Evolutionary conservation across 208 protist genomes (phyloP), one percentile per base, ranked within the genome.

Genomic region (Tritrichomonas musculus): DNA sequence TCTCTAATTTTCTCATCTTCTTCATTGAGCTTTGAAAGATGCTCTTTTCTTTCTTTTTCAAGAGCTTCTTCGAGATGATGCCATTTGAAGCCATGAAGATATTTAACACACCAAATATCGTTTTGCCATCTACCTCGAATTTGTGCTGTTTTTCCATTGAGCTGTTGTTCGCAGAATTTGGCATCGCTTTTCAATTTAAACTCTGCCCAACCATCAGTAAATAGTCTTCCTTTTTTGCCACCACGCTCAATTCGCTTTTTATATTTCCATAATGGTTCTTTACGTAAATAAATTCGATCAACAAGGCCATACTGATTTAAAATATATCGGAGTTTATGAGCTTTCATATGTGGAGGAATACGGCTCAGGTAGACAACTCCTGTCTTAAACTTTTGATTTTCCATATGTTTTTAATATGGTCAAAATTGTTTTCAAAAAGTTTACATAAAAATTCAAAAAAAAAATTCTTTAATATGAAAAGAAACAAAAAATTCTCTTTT

Each of bases 1-100:
- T 44, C 77, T 33, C 41, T 53, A 4, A 27, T 47, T 13, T 57
- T 53, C 33, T 88, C 47, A 57, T 88, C 47, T 50, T 88, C 77
- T 17, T 88, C 47, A 9, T 44, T 53, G 39, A 88, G 13, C 33
- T 44, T 55, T 20, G 17, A 9, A 11, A 53, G 25, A 49, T 88
- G 44, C 47, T 88, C 27, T 8, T 88, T 88, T 57, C 77, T 53
- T 57, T 88, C 77, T 57, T 88, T 47, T 88, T 88, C 77, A n/a
- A 88, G 47, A 33, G 41, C 77, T 13, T 88, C 47, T 57, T 88
- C 17, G 39, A 88, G 47, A 57, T 88, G 41, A 5, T 27, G 3
- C 77, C 77, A 88, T 30, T 88, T 88, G 30, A 88, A 88, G 20
- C 77, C 77, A 88, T 88, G 77, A 9, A 88, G 27, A 30, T 88